Evolutionary conservation across 2,329 filamentous ascomycete species (phyloP).

Genomic region (Tetracladium maxilliforme): DNA sequence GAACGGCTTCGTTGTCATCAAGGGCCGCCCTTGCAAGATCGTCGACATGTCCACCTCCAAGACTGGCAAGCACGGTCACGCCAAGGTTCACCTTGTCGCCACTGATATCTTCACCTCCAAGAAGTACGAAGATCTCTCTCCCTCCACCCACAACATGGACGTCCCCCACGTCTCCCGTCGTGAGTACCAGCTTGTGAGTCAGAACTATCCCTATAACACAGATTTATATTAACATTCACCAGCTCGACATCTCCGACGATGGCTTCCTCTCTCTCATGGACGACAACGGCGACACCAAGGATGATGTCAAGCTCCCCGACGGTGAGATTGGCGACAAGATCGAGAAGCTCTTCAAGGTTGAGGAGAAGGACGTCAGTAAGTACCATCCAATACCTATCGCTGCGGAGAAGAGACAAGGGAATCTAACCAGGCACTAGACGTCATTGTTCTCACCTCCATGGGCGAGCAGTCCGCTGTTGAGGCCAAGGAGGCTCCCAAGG

Average conservation of each 20-base stretch:
- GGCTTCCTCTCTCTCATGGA: slow-evolving; percentile 90
- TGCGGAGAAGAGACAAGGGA: slow-evolving; percentile 9
- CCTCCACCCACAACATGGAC: slow-evolving; percentile 96
- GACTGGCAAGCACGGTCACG: slow-evolving; percentile 99
- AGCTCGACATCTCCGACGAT: slow-evolving; percentile 91
- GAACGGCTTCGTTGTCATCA: slow-evolving; percentile 98
- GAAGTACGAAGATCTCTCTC: slow-evolving; percentile 98
- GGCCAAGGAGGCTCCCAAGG: slow-evolving; percentile 72
- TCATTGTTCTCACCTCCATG: slow-evolving; percentile 91
- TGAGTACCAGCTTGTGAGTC: slow-evolving; percentile 88
- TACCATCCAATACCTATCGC: slow-evolving; percentile 10
- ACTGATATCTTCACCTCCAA: slow-evolving; percentile 99
- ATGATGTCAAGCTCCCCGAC: slow-evolving; percentile 88
- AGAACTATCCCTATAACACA: not conserved
- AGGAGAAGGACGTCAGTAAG: slow-evolving; percentile 93
- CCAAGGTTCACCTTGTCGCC: slow-evolving; percentile 97
- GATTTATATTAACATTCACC: too few relatives aligned
- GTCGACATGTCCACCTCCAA: slow-evolving; percentile 99
- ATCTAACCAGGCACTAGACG: slow-evolving; percentile 36
- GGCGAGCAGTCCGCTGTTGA: slow-evolving; percentile 86
- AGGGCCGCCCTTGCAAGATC: slow-evolving; percentile 99
- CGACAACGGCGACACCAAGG: slow-evolving; percentile 75
- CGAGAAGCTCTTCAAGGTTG: slow-evolving; percentile 58
- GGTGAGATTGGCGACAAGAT: slow-evolving; percentile 83
- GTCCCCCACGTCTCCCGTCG: slow-evolving; percentile 84